Percentiles rank a stretch among this genome's conserved stretches.
Evolutionary conservation across 768 basidiomycete species (phyloP).

Genomic region (Albatrellus ellisii): DNA sequence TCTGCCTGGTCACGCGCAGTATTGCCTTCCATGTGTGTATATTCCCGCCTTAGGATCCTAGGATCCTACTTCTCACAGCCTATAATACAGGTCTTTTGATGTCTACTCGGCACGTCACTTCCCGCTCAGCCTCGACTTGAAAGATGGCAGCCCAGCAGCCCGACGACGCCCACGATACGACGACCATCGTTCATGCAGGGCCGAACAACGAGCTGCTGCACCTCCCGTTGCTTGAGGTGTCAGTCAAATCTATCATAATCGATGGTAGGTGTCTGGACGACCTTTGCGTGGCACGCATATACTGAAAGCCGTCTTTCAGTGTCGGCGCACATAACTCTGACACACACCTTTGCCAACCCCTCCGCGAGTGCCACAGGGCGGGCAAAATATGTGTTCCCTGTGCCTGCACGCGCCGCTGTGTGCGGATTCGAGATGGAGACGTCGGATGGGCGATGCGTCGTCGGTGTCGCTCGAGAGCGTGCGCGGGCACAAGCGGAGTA

Average conservation of each 20-base stretch:
- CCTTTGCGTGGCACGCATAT: not conserved
- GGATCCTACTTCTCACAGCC: too few relatives aligned
- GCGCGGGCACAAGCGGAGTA: conserved; percentile 27
- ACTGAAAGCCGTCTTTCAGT: not conserved
- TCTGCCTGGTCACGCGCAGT: too few relatives aligned
- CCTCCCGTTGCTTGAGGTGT: not conserved
- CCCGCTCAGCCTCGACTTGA: too few relatives aligned
- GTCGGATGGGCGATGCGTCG: conserved; percentile 28
- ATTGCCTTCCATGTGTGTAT: too few relatives aligned
- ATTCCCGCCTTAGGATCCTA: too few relatives aligned
- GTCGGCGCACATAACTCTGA: not conserved
- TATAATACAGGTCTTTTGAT: too few relatives aligned
- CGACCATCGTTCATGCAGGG: not conserved
- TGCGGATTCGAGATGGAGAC: conserved; percentile 39
- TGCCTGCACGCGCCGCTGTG: conserved; percentile 40
- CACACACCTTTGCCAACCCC: conserved; percentile 1
- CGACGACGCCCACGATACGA: too few relatives aligned
- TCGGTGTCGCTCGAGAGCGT: conserved; percentile 37
- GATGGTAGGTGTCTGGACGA: not conserved
- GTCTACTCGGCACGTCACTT: too few relatives aligned
- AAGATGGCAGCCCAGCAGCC: too few relatives aligned
- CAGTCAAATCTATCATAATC: not conserved
- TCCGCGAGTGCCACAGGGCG: conserved; percentile 20
- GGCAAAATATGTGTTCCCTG: conserved; percentile 44
- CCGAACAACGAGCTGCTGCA: not conserved